Evolutionary conservation across 2,329 filamentous ascomycete species (phyloP).

Genomic region (Tothia fuscella): DNA sequence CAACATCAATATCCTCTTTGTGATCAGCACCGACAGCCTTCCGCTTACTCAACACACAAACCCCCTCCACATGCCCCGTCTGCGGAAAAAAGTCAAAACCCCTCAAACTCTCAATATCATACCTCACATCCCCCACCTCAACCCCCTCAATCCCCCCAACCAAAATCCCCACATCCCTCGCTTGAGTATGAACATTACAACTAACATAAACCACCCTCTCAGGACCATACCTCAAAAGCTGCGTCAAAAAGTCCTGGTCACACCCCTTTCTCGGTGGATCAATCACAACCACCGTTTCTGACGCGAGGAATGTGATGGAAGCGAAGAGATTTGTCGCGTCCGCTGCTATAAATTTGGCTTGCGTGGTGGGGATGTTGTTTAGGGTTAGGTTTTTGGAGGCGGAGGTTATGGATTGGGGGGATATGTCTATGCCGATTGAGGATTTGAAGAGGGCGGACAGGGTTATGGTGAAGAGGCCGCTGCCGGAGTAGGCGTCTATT

Average conservation of each 20-base stretch:
- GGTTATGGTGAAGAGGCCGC: conserved; percentile 92
- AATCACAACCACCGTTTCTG: conserved; percentile 85
- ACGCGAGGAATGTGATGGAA: conserved; percentile 57
- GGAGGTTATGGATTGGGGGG: conserved; percentile 61
- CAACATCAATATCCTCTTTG: too few relatives aligned
- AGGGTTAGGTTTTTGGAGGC: conserved; percentile 66
- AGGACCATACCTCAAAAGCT: conserved; percentile 69
- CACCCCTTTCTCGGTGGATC: conserved; percentile 96
- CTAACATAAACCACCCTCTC: conserved; percentile 82
- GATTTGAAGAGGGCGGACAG: conserved; percentile 69
- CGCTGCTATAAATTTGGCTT: conserved; percentile 76
- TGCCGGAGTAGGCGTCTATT: conserved; percentile 95
- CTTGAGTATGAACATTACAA: conserved; percentile 97
- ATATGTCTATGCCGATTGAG: conserved; percentile 84
- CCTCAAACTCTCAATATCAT: conserved; percentile 78
- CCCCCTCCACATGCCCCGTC: conserved; percentile 55
- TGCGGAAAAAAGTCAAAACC: conserved; percentile 98
- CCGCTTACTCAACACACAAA: conserved; percentile 40
- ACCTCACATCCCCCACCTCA: conserved; percentile 33
- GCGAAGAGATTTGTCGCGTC: conserved; percentile 78
- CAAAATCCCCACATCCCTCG: conserved; percentile 78
- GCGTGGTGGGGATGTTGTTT: conserved; percentile 56
- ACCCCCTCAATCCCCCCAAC: conserved; percentile 52
- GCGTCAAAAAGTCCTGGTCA: conserved; percentile 68
- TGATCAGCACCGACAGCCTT: not conserved